These are phyloP conservation scores for Pulveroboletus sp. DNA, from an alignment of 768 basidiomycete genomes.

Conservation along the genomic window DNA sequence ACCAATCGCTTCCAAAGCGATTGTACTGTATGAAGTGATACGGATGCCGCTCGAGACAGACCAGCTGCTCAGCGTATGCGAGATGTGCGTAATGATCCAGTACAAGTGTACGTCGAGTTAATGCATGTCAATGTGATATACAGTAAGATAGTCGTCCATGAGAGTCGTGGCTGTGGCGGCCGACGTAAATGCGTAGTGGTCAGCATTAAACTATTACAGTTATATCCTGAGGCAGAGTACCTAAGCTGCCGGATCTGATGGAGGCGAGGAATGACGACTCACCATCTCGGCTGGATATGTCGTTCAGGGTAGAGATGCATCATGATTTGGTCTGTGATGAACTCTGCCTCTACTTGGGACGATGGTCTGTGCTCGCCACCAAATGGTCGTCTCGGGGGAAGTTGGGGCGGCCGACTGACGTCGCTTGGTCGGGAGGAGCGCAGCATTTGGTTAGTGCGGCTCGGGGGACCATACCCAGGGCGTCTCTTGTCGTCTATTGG, in stretches of 20 bases:
- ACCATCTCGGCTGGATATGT: constrained; percentile 31
- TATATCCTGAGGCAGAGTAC: constrained; percentile 19
- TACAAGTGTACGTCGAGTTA: constrained; percentile 21
- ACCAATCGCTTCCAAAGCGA: too few species aligned
- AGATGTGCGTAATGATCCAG: constrained; percentile 12
- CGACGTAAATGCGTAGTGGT: constrained; percentile 7
- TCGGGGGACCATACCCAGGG: constrained; percentile 1
- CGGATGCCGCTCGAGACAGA: constrained; percentile 4
- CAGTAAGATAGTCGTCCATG: constrained; percentile 13
- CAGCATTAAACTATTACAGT: background rate
- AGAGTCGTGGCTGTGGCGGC: constrained; percentile 8
- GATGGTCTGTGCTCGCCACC: constrained; percentile 13
- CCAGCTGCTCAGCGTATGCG: constrained; percentile 14
- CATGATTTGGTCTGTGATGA: constrained; percentile 31
- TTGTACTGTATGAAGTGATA: background rate
- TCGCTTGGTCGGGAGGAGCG: constrained; percentile 18
- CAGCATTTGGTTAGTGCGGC: constrained; percentile 1
- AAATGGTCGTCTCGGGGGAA: constrained; percentile 11
- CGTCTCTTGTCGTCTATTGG: constrained; percentile 4
- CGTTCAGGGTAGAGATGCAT: constrained; percentile 33
- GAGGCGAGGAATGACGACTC: constrained; percentile 1
- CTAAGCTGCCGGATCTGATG: background rate
- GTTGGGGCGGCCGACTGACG: constrained; percentile 12
- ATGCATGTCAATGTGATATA: constrained; percentile 7
- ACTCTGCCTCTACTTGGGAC: constrained; percentile 30